Percentiles rank a stretch among this genome's conserved stretches.
These are phyloP conservation scores for Trifolium subterraneum DNA, from an alignment of 306 rosid genomes.

Conservation along the genomic window DNA sequence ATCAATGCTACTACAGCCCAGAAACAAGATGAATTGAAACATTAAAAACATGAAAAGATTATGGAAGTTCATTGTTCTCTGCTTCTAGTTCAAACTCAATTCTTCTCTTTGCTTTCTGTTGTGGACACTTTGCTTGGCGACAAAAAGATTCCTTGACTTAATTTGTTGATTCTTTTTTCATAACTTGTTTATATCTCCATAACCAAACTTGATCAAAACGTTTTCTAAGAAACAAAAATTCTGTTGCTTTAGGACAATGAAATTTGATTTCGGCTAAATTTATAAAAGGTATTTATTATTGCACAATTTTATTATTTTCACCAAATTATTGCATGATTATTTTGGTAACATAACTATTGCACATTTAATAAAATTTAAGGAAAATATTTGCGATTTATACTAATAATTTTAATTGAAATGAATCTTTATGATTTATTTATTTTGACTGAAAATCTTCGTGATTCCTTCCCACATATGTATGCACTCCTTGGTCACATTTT, in stretches of 20 bases:
- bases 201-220: slow-evolving; percentile 19
- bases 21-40: slow-evolving; percentile 27
- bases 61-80: slow-evolving; percentile 31
- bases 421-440: neutral
- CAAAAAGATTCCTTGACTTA: slow-evolving; percentile 19
- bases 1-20: slow-evolving; percentile 25
- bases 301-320: too few relatives aligned
- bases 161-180: slow-evolving; percentile 28
- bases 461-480: neutral
- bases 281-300: neutral
- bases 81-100: neutral
- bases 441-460: neutral
- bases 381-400: too few relatives aligned
- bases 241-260: neutral
- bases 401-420: neutral
- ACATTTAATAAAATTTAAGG: neutral
- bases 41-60: slow-evolving; percentile 31
- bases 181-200: slow-evolving; percentile 7
- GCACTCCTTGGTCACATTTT: neutral
- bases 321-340: too few relatives aligned
- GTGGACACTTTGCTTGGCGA: slow-evolving; percentile 29
- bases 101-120: neutral
- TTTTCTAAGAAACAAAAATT: too few relatives aligned
- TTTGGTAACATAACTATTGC: neutral
- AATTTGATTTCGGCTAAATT: neutral